Base-by-base conservation (phyloP, 441 rosid genomes). In the Populus hybrid region DNA sequence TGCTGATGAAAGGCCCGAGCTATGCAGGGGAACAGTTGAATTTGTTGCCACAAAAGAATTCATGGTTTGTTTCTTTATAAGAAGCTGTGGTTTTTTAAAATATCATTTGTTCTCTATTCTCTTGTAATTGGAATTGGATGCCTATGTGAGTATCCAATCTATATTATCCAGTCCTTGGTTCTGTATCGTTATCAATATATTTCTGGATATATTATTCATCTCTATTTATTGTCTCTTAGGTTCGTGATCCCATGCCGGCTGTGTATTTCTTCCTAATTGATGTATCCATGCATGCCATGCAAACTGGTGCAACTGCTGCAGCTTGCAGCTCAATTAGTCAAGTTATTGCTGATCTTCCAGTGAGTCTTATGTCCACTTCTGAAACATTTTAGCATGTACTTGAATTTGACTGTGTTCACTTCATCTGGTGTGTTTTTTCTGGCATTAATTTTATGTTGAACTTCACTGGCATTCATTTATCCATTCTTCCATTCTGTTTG, bases 181-280 rank as follows among this genome's bases (percentile, higher is more conserved):
- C 54, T 76, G 75, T 82, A 94, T 10, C 2, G 21, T 24, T 73
- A 18, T 46, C 23, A 3, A 32, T 18, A 3, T 32, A 18, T 65
- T n/a, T n/a, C 34, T 34, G 59, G 16, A 68, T 77, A 54, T 64
- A 11, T 80, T 63, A 73, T 59, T 74, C 18, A 67, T 67, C 72
- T 18, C 57, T 10, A 93, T 93, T 65, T 93, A n/a, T 34, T 73
- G 34, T 35, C 24, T 82, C 12, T 86, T 88, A 94, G 98, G 89
- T 93, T 70, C 95, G 95, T 79, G 98, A 94, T 78, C 96, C 96
- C 40, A 91, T 94, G 98, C 97, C 92, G 16, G 94, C 93, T 6
- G 91, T 93, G 26, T 93, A 88, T 79, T 91, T 94, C 84, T 91
- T 91, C 77, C 94, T 94, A 46, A 81, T 94, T 77, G 97, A 93